Evolutionary conservation across 1,139 yeast genomes (phyloP), one percentile per base, ranked within the genome.

Genomic region (Taiozyma sp.): DNA sequence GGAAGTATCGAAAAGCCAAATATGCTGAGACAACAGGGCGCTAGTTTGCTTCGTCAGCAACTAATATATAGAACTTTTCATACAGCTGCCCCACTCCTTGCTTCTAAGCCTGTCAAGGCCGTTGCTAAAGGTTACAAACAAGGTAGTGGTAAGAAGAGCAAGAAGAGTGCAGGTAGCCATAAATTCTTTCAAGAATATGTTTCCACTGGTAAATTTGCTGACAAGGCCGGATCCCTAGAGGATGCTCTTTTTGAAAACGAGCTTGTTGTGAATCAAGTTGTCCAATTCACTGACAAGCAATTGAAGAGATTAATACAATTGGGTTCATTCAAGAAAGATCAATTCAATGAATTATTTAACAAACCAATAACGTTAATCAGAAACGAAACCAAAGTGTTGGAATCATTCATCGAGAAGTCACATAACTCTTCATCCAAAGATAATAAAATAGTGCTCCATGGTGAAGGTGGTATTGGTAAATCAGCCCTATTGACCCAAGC

Each of bases 391-490:
- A 46, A 60, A 13, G 54, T 60, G 38, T 48, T 76, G 8, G 51
- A 61, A 12, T 59, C 65, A 1, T 58, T 74, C 10, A 59, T 70
- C 24, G 47, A 61, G n/a, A 54, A 59, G 7, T 51, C 69, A 3
- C 30, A 47, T 0, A 45, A 52, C 8, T 44, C 66, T 1, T 48
- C 69, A 1, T 72, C 81, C 1, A 61, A 65, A 19, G 61, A 69
- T 13, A 86, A 83, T 65, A 75, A 87, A 62, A 60, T 78, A 43
- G 73, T 87, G 47, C 59, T 92, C 24, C 69, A 80, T 34, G 98
- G 98, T 43, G 83, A 78, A 52, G 72, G 80, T 47, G 97, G 97
- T 46, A 76, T 79, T 12, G 98, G 98, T 12, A 92, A 92, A 70
- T 80, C 93, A 3, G 81, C 91, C 0, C 67, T 86, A 42, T 62